phyloP scores from a whole-genome alignment of 2,329 filamentous ascomycete genomes.

The Diaporthe sp. region DNA sequence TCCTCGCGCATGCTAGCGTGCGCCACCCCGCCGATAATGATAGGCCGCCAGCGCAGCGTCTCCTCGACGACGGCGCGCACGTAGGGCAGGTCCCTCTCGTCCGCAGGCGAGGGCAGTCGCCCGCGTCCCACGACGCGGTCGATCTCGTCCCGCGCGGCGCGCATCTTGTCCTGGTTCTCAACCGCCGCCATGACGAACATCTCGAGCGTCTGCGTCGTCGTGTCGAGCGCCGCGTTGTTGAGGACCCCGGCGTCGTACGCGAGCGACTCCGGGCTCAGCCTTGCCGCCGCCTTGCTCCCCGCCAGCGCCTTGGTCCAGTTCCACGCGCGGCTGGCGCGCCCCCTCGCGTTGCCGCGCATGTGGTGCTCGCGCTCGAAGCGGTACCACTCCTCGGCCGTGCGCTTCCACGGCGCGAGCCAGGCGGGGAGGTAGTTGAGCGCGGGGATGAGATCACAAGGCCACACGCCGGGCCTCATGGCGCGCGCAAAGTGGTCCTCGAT shows the following conservation, averaged over 20 bases:
- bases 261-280: slow-evolving; percentile 45
- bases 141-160: slow-evolving; percentile 54
- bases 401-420: slow-evolving; percentile 44
- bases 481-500: slow-evolving; percentile 45
- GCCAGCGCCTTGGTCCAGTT: slow-evolving; percentile 43
- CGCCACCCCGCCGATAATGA: slow-evolving; percentile 48
- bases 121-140: slow-evolving; percentile 53
- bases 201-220: slow-evolving; percentile 48
- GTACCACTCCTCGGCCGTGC: slow-evolving; percentile 35
- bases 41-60: slow-evolving; percentile 54
- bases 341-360: slow-evolving; percentile 35
- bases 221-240: slow-evolving; percentile 55
- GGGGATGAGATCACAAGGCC: slow-evolving; percentile 50
- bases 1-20: slow-evolving; percentile 49
- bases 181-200: slow-evolving; percentile 46
- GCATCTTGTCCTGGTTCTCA: slow-evolving; percentile 49
- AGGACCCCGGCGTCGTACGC: slow-evolving; percentile 49
- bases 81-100: slow-evolving; percentile 52
- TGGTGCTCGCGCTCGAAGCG: slow-evolving; percentile 20
- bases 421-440: slow-evolving; percentile 48
- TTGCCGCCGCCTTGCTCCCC: slow-evolving; percentile 44
- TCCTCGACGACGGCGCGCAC: slow-evolving; percentile 55
- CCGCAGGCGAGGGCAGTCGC: slow-evolving; percentile 50
- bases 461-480: slow-evolving; percentile 47
- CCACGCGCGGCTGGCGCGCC: slow-evolving; percentile 48